Evolutionary conservation across 345 rosid genomes (phyloP).

Genomic region (Fremontodendron californicum): DNA sequence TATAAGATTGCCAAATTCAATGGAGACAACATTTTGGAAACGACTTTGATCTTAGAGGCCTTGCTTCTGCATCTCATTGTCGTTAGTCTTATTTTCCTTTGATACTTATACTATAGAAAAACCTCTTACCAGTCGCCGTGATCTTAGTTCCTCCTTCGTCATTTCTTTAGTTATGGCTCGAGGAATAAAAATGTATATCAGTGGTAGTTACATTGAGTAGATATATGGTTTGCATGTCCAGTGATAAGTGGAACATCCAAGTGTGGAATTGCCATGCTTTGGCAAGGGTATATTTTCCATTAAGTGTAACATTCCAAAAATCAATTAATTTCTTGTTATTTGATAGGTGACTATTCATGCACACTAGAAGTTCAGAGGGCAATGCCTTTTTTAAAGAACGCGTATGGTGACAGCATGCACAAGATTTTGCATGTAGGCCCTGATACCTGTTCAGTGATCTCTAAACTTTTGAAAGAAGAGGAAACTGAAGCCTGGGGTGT

Average conservation of each 20-base stretch:
- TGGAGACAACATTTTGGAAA: background rate
- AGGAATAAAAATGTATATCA: background rate
- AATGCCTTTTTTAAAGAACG: slow-evolving; percentile 68
- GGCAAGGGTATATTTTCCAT: background rate
- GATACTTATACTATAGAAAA: background rate
- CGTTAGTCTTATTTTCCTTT: background rate
- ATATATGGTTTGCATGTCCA: background rate
- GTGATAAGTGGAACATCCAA: background rate
- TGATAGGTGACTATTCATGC: slow-evolving; percentile 72
- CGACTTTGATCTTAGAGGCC: background rate
- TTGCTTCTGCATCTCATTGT: background rate
- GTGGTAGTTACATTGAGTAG: background rate
- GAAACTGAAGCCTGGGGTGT: slow-evolving; percentile 98
- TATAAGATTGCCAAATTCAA: background rate
- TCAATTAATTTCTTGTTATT: background rate
- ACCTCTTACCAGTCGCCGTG: background rate
- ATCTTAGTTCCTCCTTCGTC: background rate
- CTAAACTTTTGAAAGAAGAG: slow-evolving; percentile 71
- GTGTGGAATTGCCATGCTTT: background rate
- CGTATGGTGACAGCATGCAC: too few species aligned
- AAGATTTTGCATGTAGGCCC: slow-evolving; percentile 94
- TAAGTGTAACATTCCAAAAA: background rate
- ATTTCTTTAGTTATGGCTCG: background rate
- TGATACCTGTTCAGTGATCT: slow-evolving; percentile 81
- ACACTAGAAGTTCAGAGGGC: slow-evolving; percentile 78